phyloP scores from a whole-genome alignment of 1,139 yeast species.

The Pichia sp. region DNA sequence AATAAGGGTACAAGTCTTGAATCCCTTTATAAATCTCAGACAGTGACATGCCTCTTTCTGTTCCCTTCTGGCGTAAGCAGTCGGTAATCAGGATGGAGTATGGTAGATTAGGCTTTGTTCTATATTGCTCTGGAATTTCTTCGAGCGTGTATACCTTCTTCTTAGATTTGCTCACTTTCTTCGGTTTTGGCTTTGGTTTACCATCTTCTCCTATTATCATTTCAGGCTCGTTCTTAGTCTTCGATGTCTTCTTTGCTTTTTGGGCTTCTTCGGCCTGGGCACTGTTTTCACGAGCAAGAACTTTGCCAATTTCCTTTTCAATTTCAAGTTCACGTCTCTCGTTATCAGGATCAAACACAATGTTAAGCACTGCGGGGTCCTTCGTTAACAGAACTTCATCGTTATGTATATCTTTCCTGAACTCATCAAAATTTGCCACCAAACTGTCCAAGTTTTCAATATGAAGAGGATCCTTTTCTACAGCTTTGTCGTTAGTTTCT shows the following conservation, averaged over 20 bases:
- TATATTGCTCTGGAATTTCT: slow-evolving; percentile 81
- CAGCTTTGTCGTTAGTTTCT: neutral
- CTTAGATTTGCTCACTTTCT: slow-evolving; percentile 43
- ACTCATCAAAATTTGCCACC: slow-evolving; percentile 13
- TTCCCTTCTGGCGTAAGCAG: slow-evolving; percentile 61
- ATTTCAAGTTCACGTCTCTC: slow-evolving; percentile 12
- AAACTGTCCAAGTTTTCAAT: slow-evolving; percentile 10
- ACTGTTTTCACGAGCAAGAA: slow-evolving; percentile 13
- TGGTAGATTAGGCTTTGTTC: slow-evolving; percentile 75
- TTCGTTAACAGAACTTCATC: slow-evolving; percentile 5
- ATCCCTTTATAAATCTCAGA: slow-evolving; percentile 84
- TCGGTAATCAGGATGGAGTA: slow-evolving; percentile 75
- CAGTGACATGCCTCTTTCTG: slow-evolving; percentile 66
- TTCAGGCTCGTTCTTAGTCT: neutral
- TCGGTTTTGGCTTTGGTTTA: slow-evolving; percentile 31
- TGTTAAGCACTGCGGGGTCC: slow-evolving; percentile 5
- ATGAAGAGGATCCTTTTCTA: slow-evolving; percentile 1
- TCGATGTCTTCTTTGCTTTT: slow-evolving; percentile 2
- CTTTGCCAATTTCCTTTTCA: slow-evolving; percentile 15
- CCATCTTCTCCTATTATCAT: neutral
- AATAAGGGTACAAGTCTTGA: slow-evolving; percentile 83
- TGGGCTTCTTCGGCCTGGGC: slow-evolving; percentile 5
- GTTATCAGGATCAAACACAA: slow-evolving; percentile 6
- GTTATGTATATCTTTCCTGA: slow-evolving; percentile 9
- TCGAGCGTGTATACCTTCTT: slow-evolving; percentile 58